Percentiles rank a stretch among this genome's conserved stretches.
Evolutionary conservation across 345 rosid species (phyloP).

Genomic region (Brassica cretica): DNA sequence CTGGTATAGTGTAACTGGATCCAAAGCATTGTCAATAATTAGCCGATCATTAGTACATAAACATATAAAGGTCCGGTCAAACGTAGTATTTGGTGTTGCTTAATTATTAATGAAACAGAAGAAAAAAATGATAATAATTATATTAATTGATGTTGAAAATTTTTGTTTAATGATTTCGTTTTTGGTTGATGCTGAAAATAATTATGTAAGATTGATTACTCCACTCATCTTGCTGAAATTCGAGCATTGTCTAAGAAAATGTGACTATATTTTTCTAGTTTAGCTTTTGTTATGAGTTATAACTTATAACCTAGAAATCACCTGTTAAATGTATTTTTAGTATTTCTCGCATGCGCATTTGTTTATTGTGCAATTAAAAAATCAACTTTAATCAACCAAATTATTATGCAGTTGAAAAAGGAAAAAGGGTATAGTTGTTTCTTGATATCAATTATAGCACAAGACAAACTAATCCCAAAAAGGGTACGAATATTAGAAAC

Average conservation of each 20-base stretch:
- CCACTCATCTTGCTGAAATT: background rate
- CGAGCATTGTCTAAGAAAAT: background rate
- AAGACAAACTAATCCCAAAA: constrained; percentile 20
- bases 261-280: background rate
- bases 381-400: constrained; percentile 32
- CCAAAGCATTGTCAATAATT: background rate
- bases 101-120: background rate
- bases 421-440: constrained; percentile 20
- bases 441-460: constrained; percentile 30
- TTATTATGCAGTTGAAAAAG: constrained; percentile 32
- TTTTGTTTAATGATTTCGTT: constrained; percentile 21
- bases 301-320: background rate
- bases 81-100: background rate
- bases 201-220: background rate
- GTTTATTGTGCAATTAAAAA: background rate
- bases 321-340: background rate
- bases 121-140: background rate
- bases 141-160: constrained; percentile 5
- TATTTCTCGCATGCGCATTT: constrained; percentile 21
- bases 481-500: constrained; percentile 10
- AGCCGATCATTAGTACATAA: constrained; percentile 6
- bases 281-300: background rate
- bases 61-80: background rate
- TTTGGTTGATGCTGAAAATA: constrained; percentile 18
- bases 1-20: background rate